Conservation (phyloP, 2,329 filamentous ascomycete genomes). For the Pseudocercospora pini-densiflorae region DNA sequence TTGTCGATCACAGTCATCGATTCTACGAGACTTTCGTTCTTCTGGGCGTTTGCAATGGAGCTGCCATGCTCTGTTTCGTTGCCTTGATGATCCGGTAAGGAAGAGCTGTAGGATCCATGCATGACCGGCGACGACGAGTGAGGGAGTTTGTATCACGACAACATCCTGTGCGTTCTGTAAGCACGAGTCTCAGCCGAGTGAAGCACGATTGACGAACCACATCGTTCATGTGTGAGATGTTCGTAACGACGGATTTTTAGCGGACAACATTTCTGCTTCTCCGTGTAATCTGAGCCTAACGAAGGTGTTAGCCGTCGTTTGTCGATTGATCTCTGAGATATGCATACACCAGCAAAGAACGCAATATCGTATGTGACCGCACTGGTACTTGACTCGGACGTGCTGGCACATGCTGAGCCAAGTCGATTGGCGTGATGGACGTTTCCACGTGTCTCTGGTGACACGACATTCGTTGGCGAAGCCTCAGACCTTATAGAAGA, state of each 20-base stretch:
- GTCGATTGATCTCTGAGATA: background rate
- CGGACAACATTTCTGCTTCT: slow-evolving; percentile 26
- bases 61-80: slow-evolving; percentile 12
- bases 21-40: slow-evolving; percentile 12
- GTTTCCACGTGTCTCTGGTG: background rate
- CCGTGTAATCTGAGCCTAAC: slow-evolving; percentile 25
- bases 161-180: slow-evolving; percentile 11
- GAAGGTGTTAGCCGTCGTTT: slow-evolving; percentile 1
- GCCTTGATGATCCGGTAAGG: slow-evolving; percentile 2
- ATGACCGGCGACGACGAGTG: slow-evolving; percentile 17
- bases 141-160: slow-evolving; percentile 27
- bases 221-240: slow-evolving; percentile 22
- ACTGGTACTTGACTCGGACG: slow-evolving; percentile 25
- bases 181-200: background rate
- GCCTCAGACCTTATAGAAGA: background rate
- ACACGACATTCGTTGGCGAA: slow-evolving; percentile 7
- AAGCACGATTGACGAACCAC: slow-evolving; percentile 16
- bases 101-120: slow-evolving; percentile 14
- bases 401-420: slow-evolving; percentile 24
- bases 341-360: slow-evolving; percentile 28
- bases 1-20: background rate
- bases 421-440: background rate
- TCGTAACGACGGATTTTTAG: slow-evolving; percentile 24
- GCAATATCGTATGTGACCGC: slow-evolving; percentile 26
- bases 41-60: slow-evolving; percentile 9